phyloP scores from a whole-genome alignment of 805 yeast genomes.

The Millerozyma acaciae region DNA sequence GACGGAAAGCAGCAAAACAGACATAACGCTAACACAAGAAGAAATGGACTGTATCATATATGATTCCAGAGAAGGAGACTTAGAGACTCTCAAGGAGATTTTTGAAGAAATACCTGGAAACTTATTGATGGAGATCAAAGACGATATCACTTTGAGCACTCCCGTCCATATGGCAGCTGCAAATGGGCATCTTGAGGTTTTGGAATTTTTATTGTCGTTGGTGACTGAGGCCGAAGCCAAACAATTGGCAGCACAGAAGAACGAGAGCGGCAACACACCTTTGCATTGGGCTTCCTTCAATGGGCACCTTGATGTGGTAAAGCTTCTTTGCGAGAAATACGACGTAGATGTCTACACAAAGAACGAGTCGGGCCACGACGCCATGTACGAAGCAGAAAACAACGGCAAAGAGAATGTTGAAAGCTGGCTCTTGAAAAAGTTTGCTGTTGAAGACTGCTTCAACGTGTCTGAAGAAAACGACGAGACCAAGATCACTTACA shows the following conservation, averaged over 20 bases:
- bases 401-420: constrained; percentile 74
- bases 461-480: constrained; percentile 40
- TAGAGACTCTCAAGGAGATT: constrained; percentile 66
- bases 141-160: constrained; percentile 63
- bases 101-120: constrained; percentile 55
- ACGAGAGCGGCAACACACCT: constrained; percentile 88
- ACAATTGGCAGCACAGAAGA: constrained; percentile 34
- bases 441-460: constrained; percentile 57
- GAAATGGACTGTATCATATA: constrained; percentile 78
- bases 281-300: constrained; percentile 94
- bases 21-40: constrained; percentile 49
- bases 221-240: constrained; percentile 42
- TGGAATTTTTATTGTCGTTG: constrained; percentile 54
- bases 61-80: constrained; percentile 86
- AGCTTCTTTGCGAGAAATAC: constrained; percentile 66
- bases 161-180: constrained; percentile 95
- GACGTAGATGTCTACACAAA: constrained; percentile 78
- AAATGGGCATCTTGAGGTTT: constrained; percentile 77
- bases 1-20: neutral
- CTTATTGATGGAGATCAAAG: constrained; percentile 46
- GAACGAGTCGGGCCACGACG: constrained; percentile 75
- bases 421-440: constrained; percentile 69
- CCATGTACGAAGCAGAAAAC: constrained; percentile 84
- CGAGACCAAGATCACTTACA: constrained; percentile 41
- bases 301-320: constrained; percentile 73